Evolutionary conservation across 2,329 filamentous ascomycete genomes (phyloP), one percentile per base, ranked within the genome.

Genomic region (Alternaria brassicae): DNA sequence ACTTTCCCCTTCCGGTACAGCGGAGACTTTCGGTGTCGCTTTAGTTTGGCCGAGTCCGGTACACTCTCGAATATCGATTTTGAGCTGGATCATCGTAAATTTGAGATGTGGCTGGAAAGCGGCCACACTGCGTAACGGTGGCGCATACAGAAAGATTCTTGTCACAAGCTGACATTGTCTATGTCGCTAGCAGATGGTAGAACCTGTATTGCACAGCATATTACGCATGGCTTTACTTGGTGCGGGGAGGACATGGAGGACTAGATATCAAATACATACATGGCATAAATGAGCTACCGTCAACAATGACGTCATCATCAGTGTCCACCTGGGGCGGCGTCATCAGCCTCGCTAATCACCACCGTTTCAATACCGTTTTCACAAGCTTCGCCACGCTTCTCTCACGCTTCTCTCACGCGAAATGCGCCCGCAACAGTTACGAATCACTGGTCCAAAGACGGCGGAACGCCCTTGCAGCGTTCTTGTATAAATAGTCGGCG

Each of bases 221-320:
- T 21, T 34, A 34, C 13, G 28, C 28, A 48, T 23, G 19, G 13
- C 34, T 15, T 48, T 25, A 7, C 19, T 34, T 32, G 28, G 30
- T 48, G 44, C 28, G 19, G 15, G 4, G 44, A 57, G 58, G 27
- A 42, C 36, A 19, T n/a, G 28, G 17, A 47, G 57, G 36, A 37
- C 50, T 40, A 45, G 52, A 56, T 23, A 41, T 47, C 39, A 58
- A 53, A n/a, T 42, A 27, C 47, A 52, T 23, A 40, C n/a, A n/a
- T n/a, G n/a, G n/a, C n/a, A n/a, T n/a, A 39, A 41, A 27, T 34
- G 36, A 40, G 58, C 49, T 47, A 30, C 45, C 53, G 30, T 41
- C n/a, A 41, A 45, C 23, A 42, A 58, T 60, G 55, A 62, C 55
- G 25, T 48, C 41, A 57, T 61, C 19, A 47, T 58, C 36, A 47